Evolutionary conservation across 768 basidiomycete genomes (phyloP), one percentile per base, ranked within the genome.

Genomic region (Tephrocybe rancida): DNA sequence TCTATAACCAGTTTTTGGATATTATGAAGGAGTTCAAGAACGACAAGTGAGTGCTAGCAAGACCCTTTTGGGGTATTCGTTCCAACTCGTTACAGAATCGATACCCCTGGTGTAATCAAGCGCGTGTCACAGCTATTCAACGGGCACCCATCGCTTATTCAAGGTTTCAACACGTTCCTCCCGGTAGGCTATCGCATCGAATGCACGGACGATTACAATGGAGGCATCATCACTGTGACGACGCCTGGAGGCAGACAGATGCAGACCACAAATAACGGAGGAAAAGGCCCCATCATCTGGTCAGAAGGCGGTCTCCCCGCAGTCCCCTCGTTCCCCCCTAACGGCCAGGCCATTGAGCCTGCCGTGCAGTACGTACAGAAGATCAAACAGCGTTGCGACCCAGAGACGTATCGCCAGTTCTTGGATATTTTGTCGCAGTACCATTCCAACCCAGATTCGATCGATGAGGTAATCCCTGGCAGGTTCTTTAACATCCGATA

Each of bases 11-110:
- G 59, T 95, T 95, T 63, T 73, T 95, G 69, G 93, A 96, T 68
- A 95, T 97, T 65, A 97, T 97, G 97, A 98, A 98, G 75, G 95
- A 98, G 70, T 99, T 99, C 73, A 98, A 99, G 75, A 92, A 92
- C 62, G 92, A 96, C 66, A 74, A 78, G 91, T 91, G 63, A 64
- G 88, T 82, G 39, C 13, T 19, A 3, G 8, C 21, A 7, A 19
- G 6, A 11, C 18, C 39, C 6, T 14, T n/a, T 3, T 21, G 26
- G 43, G 9, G 11, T 25, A n/a, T 43, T 37, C 26, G 34, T 44
- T 0, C n/a, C 19, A 41, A n/a, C 39, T 41, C 21, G 4, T 9
- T 25, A 14, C 29, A 96, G 95, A 32, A 98, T 99, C 68, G 95
- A 98, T 70, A 99, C 96, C 0, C 96, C 96, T 0, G 95, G 94